phyloP scores from a whole-genome alignment of 1,139 yeast species.

The Hyphopichia burtonii region DNA sequence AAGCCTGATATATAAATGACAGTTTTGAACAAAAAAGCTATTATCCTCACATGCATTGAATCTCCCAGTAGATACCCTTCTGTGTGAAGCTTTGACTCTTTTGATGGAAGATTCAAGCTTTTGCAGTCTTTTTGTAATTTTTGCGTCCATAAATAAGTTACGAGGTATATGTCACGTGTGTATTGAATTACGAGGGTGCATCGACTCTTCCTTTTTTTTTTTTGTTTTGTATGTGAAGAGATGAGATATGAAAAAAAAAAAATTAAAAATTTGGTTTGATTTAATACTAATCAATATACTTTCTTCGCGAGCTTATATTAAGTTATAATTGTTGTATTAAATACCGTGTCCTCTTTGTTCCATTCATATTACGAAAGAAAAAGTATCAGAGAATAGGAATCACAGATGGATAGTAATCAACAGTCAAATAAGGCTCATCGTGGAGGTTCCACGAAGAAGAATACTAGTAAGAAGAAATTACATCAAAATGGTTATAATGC shows the following conservation, averaged over 20 bases:
- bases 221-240: background rate
- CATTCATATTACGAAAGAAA: no score
- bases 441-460: constrained; percentile 49
- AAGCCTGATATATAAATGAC: background rate
- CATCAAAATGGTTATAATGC: constrained; percentile 92
- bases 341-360: no score
- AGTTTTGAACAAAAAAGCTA: background rate
- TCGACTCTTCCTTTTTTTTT: background rate
- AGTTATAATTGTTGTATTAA: no score
- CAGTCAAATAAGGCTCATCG: constrained; percentile 63
- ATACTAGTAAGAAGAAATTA: constrained; percentile 78
- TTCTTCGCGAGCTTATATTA: no score
- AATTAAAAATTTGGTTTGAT: background rate
- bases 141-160: background rate
- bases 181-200: background rate
- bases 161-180: background rate
- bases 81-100: no score
- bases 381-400: background rate
- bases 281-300: no score
- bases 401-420: constrained; percentile 29
- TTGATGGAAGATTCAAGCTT: no score
- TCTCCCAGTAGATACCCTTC: no score
- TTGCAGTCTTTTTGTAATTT: background rate
- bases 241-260: background rate
- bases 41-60: background rate